These are phyloP conservation scores for Tagetes patula DNA, from an alignment of 129 eudicot genomes.

Conservation along the genomic window DNA sequence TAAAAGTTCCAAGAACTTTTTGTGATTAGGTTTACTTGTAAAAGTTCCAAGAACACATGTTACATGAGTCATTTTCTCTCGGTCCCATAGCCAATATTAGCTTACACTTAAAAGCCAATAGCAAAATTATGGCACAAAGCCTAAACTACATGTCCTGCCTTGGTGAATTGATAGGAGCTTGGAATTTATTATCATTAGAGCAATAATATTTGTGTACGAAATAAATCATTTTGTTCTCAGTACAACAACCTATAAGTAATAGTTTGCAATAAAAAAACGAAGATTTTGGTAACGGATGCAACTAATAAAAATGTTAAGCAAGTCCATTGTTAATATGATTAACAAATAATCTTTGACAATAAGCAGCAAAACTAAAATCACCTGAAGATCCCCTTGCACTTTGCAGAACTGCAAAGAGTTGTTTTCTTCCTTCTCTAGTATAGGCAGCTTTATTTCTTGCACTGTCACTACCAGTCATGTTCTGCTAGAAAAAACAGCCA, in stretches of 20 bases:
- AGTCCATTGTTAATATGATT: conserved; percentile 1
- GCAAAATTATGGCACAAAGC: not conserved
- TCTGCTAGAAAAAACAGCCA: conserved; percentile 48
- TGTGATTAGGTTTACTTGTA: conserved; percentile 2
- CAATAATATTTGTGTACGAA: conserved; percentile 5
- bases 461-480: conserved; percentile 74
- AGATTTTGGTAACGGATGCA: conserved; percentile 14
- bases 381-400: conserved; percentile 99
- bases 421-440: conserved; percentile 96
- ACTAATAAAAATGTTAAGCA: conserved; percentile 8
- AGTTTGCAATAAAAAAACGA: conserved; percentile 5
- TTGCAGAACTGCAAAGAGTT: conserved; percentile 92
- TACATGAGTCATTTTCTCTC: not conserved
- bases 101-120: not conserved
- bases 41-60: not conserved
- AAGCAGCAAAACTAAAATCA: conserved; percentile 34
- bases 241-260: conserved; percentile 8
- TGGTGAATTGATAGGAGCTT: not conserved
- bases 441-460: conserved; percentile 79
- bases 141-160: conserved; percentile 6
- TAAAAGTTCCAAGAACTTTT: conserved; percentile 3
- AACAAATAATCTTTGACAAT: conserved; percentile 8
- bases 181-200: not conserved
- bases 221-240: not conserved
- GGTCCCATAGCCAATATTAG: not conserved